A percentile compares a stretch with the other conserved stretches of the same genome.
These are phyloP conservation scores for Besnoitia besnoiti DNA, from an alignment of 169 alveolate genomes.

Conservation along the genomic window DNA sequence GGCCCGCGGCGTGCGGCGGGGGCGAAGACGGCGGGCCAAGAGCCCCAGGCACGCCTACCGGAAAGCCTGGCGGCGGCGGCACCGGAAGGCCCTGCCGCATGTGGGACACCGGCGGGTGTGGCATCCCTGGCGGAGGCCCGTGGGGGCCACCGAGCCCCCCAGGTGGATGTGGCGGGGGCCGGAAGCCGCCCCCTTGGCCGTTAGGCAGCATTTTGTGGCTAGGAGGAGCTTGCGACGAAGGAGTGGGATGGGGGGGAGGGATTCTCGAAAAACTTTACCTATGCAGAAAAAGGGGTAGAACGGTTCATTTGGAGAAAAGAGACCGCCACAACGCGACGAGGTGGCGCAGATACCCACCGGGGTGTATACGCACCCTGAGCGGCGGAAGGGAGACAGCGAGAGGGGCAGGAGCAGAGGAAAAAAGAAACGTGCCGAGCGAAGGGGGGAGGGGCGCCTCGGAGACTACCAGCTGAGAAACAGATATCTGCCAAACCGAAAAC, in stretches of 20 bases:
- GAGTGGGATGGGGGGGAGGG: background rate
- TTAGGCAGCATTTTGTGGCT: background rate
- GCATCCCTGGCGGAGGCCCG: background rate
- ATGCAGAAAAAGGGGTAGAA: background rate
- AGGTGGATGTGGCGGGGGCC: constrained; percentile 12
- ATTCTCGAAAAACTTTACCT: background rate
- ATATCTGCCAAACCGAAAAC: too few relatives aligned
- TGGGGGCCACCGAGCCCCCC: background rate
- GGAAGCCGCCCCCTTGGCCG: background rate
- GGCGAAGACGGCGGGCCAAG: constrained; percentile 15
- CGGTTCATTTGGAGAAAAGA: background rate
- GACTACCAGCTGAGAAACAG: too few relatives aligned
- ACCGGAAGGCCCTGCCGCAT: background rate
- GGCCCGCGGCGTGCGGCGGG: background rate
- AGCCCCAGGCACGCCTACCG: background rate
- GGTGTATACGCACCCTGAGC: too few relatives aligned
- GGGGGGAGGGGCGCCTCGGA: background rate
- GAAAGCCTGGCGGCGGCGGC: background rate
- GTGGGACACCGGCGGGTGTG: background rate
- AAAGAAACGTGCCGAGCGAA: background rate
- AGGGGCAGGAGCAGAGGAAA: too few relatives aligned
- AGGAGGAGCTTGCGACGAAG: background rate
- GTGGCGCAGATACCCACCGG: too few relatives aligned
- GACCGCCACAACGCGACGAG: background rate
- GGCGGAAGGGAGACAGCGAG: too few relatives aligned